Conservation (phyloP, 768 basidiomycete species). For the Candolleomyces eurysporus region DNA sequence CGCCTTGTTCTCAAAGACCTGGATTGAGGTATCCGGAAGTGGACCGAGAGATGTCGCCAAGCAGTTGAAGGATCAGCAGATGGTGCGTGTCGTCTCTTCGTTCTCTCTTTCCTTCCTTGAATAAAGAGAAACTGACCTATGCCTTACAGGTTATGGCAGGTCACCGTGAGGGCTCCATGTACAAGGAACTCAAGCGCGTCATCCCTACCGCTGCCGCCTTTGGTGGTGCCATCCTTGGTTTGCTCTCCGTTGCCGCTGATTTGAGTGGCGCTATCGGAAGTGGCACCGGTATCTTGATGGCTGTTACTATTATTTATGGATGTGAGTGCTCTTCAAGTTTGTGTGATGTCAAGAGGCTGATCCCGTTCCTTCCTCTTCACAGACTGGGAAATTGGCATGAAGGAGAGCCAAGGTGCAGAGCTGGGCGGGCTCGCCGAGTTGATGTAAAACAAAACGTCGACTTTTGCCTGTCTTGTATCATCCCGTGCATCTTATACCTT, state of each 20-base stretch:
- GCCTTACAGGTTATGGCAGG: slow-evolving; percentile 67
- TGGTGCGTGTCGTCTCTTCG: slow-evolving; percentile 49
- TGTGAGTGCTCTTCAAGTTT: slow-evolving; percentile 44
- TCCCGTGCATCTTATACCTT: too few species aligned
- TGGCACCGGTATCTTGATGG: slow-evolving; percentile 96
- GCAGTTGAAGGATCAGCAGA: slow-evolving; percentile 97
- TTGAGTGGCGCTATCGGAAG: slow-evolving; percentile 95
- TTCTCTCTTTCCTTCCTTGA: not conserved
- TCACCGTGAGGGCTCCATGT: slow-evolving; percentile 97
- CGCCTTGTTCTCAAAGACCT: slow-evolving; percentile 98
- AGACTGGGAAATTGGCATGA: slow-evolving; percentile 97
- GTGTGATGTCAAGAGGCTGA: not conserved
- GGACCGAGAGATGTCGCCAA: slow-evolving; percentile 96
- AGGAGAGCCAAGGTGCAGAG: slow-evolving; percentile 82
- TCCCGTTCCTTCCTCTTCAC: slow-evolving; percentile 11
- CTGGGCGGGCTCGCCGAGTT: slow-evolving; percentile 79
- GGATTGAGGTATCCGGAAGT: slow-evolving; percentile 98
- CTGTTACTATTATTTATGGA: slow-evolving; percentile 96
- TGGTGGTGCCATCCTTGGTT: slow-evolving; percentile 93
- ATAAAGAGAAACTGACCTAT: too few species aligned
- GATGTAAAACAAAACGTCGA: slow-evolving; percentile 38
- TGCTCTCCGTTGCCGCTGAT: slow-evolving; percentile 85
- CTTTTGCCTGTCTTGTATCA: too few species aligned
- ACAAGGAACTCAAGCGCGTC: slow-evolving; percentile 97
- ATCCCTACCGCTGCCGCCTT: slow-evolving; percentile 98